phyloP scores from a whole-genome alignment of 2,329 filamentous ascomycete species.

The Domatiomyces catenatus region DNA sequence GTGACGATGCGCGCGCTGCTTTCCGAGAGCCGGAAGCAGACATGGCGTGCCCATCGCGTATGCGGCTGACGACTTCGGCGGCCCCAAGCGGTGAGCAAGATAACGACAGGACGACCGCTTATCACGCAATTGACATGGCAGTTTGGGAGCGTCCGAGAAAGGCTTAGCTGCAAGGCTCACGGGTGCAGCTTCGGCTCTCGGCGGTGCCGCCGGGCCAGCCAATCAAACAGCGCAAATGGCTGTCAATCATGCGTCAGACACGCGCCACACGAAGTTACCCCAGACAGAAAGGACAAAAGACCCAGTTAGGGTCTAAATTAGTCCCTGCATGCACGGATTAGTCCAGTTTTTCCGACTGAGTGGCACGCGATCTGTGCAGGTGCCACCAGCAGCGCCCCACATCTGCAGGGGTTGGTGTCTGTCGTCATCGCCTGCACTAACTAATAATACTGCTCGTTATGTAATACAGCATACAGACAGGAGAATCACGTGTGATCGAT shows the following conservation, averaged over 20 bases:
- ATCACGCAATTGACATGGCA: background rate
- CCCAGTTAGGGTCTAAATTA: too few species aligned
- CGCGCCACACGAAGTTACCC: background rate
- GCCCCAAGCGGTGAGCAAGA: background rate
- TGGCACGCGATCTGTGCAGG: background rate
- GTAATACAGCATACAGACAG: too few species aligned
- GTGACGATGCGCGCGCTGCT: background rate
- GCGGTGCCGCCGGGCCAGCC: background rate
- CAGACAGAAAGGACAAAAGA: background rate
- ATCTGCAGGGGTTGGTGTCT: background rate
- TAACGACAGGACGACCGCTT: background rate
- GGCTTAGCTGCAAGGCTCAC: background rate
- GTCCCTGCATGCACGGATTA: too few species aligned
- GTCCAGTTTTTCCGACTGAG: background rate
- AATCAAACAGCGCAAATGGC: background rate
- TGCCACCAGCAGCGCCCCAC: background rate
- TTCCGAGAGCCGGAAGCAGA: background rate
- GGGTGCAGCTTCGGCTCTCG: background rate
- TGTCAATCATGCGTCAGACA: background rate
- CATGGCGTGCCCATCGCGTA: background rate
- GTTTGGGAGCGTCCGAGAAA: background rate
- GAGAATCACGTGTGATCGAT: too few species aligned
- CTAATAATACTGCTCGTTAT: too few species aligned
- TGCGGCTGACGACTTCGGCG: background rate
- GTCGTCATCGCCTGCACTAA: too few species aligned